Evolutionary conservation across 768 basidiomycete genomes (phyloP).

Genomic region (Lactarius trivialis): DNA sequence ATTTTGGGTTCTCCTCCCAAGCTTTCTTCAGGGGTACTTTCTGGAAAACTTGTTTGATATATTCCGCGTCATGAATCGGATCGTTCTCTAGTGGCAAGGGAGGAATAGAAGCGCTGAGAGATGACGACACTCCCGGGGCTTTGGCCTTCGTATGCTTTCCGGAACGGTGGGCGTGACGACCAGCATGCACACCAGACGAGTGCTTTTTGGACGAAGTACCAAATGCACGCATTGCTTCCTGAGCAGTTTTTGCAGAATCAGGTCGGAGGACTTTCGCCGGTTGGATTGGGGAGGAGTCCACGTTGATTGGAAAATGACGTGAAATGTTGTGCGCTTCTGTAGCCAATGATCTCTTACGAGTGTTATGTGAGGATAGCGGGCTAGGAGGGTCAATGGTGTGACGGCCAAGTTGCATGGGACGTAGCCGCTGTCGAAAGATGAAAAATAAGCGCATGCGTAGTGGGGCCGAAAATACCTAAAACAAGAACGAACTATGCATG

Average conservation of each 20-base stretch:
- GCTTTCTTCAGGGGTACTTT: slow-evolving; percentile 28
- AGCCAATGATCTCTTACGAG: slow-evolving; percentile 43
- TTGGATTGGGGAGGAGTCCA: background rate
- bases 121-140: background rate
- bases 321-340: slow-evolving; percentile 32
- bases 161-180: slow-evolving; percentile 3
- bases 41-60: slow-evolving; percentile 29
- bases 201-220: slow-evolving; percentile 12
- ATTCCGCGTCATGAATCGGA: slow-evolving; percentile 34
- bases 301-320: slow-evolving; percentile 1
- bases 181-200: background rate
- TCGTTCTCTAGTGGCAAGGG: slow-evolving; percentile 13
- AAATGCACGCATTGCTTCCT: slow-evolving; percentile 14
- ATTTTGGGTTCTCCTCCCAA: slow-evolving; percentile 44
- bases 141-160: slow-evolving; percentile 1
- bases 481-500: background rate
- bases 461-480: slow-evolving; percentile 4
- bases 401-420: slow-evolving; percentile 54
- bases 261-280: slow-evolving; percentile 11
- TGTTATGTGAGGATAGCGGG: slow-evolving; percentile 23
- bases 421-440: slow-evolving; percentile 42
- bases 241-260: background rate
- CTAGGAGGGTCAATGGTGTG: slow-evolving; percentile 25
- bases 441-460: slow-evolving; percentile 45
- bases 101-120: slow-evolving; percentile 8